Evolutionary conservation across 768 basidiomycete species (phyloP), one percentile per base, ranked within the genome.

Genomic region (Lactarius hengduanensis): DNA sequence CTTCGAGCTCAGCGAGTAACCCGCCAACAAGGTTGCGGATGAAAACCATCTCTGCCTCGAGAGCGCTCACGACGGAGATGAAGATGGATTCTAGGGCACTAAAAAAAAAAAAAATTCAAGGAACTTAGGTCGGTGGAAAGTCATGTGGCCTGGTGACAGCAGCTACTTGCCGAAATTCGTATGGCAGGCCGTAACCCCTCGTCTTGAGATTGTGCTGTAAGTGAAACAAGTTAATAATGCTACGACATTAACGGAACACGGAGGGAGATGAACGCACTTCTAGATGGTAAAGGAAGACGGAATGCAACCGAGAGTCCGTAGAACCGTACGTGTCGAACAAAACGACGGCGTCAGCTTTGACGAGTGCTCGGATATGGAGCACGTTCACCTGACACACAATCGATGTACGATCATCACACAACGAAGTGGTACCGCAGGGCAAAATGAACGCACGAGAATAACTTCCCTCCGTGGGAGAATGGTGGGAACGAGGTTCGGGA

Each of bases 11-110:
- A 20, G 92, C 92, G 36, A 98, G 80, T 11, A 98, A 80, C 4
- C 93, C 91, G 61, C 92, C 91, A 60, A 98, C 91, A 43, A 97
- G 86, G 68, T 91, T 90, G 40, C 96, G 87, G 60, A 94, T 92
- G 74, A 96, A 96, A 16, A 90, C 90, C 91, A 98, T 91, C 78
- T 98, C 96, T 38, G 94, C 94, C 78, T 98, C 96, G 28, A 98
- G 81, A 5, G 96, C 95, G 70, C 91, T 92, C 64, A 96, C 79
- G 11, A 96, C 93, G 47, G 94, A 96, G 50, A 96, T 84, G 53
- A 98, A 81, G 64, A 97, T 88, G 1, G 95, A 96, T 72, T 98
- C 96, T 45, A 98, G 81, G 3, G 96, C 96, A 62, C 96, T 95
- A 74, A n/a, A 58, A 56, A 45, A 53, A 53, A 15, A 53, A 45